These are phyloP conservation scores for Aureobasidium leucospermi DNA, from an alignment of 2,329 filamentous ascomycete genomes.

Conservation along the genomic window DNA sequence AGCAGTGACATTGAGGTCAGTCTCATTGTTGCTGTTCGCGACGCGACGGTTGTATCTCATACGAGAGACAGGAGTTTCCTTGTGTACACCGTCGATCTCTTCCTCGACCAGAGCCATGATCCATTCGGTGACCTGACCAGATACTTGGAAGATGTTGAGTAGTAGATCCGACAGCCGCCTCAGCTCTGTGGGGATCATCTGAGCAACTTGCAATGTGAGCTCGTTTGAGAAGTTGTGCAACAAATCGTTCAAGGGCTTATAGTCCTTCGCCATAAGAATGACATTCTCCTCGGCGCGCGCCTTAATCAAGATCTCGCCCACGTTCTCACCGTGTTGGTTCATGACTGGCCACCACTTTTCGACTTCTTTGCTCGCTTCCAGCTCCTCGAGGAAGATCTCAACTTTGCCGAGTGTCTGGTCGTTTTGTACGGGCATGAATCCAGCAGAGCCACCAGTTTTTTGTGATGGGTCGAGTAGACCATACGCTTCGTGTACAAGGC, in stretches of 20 bases:
- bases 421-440: constrained; percentile 40
- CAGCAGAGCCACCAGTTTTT: constrained; percentile 27
- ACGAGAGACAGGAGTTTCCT: constrained; percentile 63
- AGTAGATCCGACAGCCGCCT: constrained; percentile 77
- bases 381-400: constrained; percentile 72
- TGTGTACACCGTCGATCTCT: constrained; percentile 89
- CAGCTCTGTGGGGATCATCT: constrained; percentile 68
- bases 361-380: constrained; percentile 68
- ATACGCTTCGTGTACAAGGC: constrained; percentile 33
- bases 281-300: constrained; percentile 81
- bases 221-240: constrained; percentile 79
- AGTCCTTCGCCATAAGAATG: constrained; percentile 79
- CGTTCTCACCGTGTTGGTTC: constrained; percentile 65
- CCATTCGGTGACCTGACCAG: constrained; percentile 78
- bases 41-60: constrained; percentile 63
- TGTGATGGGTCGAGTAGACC: constrained; percentile 25
- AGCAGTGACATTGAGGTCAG: constrained; percentile 13
- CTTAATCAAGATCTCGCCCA: constrained; percentile 80
- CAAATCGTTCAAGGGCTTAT: constrained; percentile 72
- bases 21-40: constrained; percentile 60
- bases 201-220: constrained; percentile 76
- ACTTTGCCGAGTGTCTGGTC: constrained; percentile 59
- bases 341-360: constrained; percentile 81
- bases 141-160: constrained; percentile 92
- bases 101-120: constrained; percentile 89